Evolutionary conservation across 345 rosid species (phyloP).

Genomic region (Brassica rapa): DNA sequence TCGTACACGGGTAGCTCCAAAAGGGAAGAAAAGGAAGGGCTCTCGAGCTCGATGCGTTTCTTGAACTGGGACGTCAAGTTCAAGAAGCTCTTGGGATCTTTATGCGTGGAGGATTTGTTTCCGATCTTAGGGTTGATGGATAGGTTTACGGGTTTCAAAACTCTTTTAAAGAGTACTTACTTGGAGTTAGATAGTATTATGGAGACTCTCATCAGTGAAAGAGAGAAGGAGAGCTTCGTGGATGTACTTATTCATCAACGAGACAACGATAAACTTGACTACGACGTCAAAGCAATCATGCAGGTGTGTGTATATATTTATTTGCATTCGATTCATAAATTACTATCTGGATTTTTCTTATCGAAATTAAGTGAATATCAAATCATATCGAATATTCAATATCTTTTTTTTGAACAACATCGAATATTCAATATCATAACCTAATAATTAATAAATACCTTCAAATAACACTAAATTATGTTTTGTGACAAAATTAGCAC

Average conservation of each 20-base stretch:
- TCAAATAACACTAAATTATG: background rate
- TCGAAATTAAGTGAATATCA: too few species aligned
- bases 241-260: constrained; percentile 38
- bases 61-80: constrained; percentile 44
- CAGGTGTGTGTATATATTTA: constrained; percentile 22
- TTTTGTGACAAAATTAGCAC: background rate
- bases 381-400: too few species aligned
- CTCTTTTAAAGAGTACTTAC: constrained; percentile 8
- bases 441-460: background rate
- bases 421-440: too few species aligned
- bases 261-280: constrained; percentile 27
- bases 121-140: constrained; percentile 32
- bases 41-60: constrained; percentile 59
- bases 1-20: constrained; percentile 52
- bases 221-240: constrained; percentile 28
- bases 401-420: too few species aligned
- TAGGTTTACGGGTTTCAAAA: constrained; percentile 22
- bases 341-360: background rate
- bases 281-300: constrained; percentile 41
- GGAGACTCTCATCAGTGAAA: constrained; percentile 30
- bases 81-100: constrained; percentile 39
- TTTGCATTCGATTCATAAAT: background rate
- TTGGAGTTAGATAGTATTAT: constrained; percentile 26
- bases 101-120: constrained; percentile 30
- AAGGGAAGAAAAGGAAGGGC: constrained; percentile 42